Evolutionary conservation across 768 basidiomycete genomes (phyloP).

Genomic region (Plicaturopsis crispa): DNA sequence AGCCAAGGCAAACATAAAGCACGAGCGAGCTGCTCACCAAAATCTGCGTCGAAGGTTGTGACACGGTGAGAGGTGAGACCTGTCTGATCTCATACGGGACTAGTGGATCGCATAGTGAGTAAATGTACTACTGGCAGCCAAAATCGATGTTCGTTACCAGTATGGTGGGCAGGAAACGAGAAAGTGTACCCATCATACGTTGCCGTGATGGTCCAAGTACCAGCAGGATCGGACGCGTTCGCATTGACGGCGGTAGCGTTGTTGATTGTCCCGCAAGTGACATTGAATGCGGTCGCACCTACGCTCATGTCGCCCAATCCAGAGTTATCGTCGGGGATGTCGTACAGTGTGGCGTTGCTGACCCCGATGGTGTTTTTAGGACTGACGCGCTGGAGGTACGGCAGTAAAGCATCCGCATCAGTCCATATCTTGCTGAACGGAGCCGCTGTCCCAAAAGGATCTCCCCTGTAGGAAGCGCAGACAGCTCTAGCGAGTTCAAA

Average conservation of each 20-base stretch:
- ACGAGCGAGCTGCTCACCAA: too few relatives aligned
- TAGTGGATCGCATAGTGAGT: too few relatives aligned
- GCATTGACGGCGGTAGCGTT: background rate
- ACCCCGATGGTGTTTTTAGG: constrained; percentile 6
- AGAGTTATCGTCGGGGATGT: constrained; percentile 6
- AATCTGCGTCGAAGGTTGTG: too few relatives aligned
- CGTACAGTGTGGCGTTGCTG: constrained; percentile 10
- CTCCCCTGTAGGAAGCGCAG: too few relatives aligned
- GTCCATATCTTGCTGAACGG: too few relatives aligned
- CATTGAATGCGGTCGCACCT: constrained; percentile 10
- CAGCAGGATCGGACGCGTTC: background rate
- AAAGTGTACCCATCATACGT: background rate
- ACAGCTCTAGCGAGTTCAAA: too few relatives aligned
- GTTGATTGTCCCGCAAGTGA: constrained; percentile 7
- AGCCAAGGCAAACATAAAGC: too few relatives aligned
- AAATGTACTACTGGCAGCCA: background rate
- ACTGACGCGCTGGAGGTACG: background rate
- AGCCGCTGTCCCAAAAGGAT: too few relatives aligned
- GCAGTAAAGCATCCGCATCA: background rate
- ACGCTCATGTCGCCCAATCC: constrained; percentile 8
- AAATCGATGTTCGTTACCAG: background rate
- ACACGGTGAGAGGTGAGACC: too few relatives aligned
- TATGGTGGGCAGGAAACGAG: background rate
- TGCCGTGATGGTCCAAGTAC: background rate
- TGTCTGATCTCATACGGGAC: too few relatives aligned